Conservation (phyloP, 805 yeast species). For the Yueomyces sinensis region DNA sequence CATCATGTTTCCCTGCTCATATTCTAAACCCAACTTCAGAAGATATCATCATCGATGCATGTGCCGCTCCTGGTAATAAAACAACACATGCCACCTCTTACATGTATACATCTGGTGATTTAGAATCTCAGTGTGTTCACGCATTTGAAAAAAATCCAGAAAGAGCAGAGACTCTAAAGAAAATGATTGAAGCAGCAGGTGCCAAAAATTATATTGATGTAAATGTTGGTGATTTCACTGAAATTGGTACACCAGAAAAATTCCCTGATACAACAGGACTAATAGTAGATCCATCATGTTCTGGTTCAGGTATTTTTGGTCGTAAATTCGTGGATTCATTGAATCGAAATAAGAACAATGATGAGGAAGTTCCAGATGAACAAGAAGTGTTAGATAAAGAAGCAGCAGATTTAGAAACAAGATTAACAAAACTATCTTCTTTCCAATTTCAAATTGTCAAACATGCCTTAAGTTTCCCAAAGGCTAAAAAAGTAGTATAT, state of each 20-base stretch:
- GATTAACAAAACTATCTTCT: slow-evolving; percentile 56
- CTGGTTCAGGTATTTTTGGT: slow-evolving; percentile 97
- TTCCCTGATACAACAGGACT: slow-evolving; percentile 61
- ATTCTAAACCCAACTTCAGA: slow-evolving; percentile 54
- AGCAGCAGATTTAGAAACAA: slow-evolving; percentile 27
- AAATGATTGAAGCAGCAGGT: slow-evolving; percentile 74
- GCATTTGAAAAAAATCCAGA: slow-evolving; percentile 83
- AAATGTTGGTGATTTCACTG: slow-evolving; percentile 38
- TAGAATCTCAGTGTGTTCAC: slow-evolving; percentile 10
- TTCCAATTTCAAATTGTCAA: slow-evolving; percentile 82
- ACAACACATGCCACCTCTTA: slow-evolving; percentile 67
- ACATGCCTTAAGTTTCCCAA: slow-evolving; percentile 78
- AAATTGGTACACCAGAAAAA: slow-evolving; percentile 32
- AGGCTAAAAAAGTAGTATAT: slow-evolving; percentile 67
- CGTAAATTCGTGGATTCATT: slow-evolving; percentile 44
- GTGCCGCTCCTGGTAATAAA: slow-evolving; percentile 98
- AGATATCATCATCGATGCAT: slow-evolving; percentile 70
- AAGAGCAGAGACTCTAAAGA: slow-evolving; percentile 55
- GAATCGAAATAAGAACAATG: slow-evolving; percentile 18
- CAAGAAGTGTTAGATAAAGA: slow-evolving; percentile 35
- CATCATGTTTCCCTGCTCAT: slow-evolving; percentile 91
- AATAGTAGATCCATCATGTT: slow-evolving; percentile 92
- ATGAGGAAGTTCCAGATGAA: slow-evolving; percentile 2
- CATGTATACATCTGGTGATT: slow-evolving; percentile 25
- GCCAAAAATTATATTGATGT: slow-evolving; percentile 32